These are phyloP conservation scores for Trichosporon ovoides DNA, from an alignment of 1,284 basidiomycete genomes.

Conservation along the genomic window DNA sequence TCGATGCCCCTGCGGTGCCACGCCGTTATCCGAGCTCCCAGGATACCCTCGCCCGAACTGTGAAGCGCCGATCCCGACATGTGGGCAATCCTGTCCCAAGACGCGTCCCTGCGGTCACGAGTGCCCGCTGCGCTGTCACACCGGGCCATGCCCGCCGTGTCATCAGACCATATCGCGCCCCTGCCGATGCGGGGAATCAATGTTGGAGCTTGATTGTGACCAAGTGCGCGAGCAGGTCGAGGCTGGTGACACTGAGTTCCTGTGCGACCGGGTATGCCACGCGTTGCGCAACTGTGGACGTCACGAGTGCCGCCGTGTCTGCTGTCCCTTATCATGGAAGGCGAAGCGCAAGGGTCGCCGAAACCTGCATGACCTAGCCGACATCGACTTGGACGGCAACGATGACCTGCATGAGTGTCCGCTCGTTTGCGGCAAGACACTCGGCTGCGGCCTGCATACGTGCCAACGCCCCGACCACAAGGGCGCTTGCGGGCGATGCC, in stretches of 20 bases:
- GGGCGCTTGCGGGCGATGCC: constrained; percentile 70
- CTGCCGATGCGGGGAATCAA: constrained; percentile 72
- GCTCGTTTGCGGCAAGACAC: constrained; percentile 64
- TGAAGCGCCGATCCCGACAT: constrained; percentile 71
- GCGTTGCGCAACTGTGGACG: constrained; percentile 68
- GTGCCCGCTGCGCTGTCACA: constrained; percentile 58
- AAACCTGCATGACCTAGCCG: constrained; percentile 10
- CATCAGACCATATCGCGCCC: constrained; percentile 60
- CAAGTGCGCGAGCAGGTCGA: constrained; percentile 43
- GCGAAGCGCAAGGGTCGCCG: constrained; percentile 61
- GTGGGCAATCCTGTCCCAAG: constrained; percentile 63
- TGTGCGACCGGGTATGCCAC: constrained; percentile 70
- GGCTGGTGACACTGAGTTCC: constrained; percentile 55
- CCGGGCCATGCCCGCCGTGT: constrained; percentile 65
- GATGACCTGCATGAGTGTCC: constrained; percentile 69
- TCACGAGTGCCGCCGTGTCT: constrained; percentile 73
- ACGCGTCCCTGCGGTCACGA: constrained; percentile 62
- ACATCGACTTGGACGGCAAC: constrained; percentile 21
- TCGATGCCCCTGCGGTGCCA: constrained; percentile 75
- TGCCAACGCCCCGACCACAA: constrained; percentile 73
- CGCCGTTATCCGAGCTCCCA: constrained; percentile 51
- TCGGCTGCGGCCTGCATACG: constrained; percentile 69
- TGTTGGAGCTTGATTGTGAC: constrained; percentile 53
- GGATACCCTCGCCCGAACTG: constrained; percentile 58
- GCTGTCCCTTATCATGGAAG: constrained; percentile 74